Evolutionary conservation across 306 rosid species (phyloP), one percentile per base, ranked within the genome.

Genomic region (Canavalia ensiformis): DNA sequence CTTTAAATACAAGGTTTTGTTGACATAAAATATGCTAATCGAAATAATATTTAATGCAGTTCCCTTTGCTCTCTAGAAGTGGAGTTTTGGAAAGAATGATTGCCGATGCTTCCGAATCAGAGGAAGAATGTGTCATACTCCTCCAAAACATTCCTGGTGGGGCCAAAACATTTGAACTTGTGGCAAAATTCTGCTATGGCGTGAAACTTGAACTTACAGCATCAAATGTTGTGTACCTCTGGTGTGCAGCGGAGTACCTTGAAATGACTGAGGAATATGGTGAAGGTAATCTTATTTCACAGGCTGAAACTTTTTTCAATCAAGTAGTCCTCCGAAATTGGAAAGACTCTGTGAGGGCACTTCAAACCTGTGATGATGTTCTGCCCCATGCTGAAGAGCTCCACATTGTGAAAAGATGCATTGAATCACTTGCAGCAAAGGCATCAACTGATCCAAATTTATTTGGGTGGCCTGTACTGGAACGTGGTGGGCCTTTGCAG

Each of bases 11-110:
- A 31, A 46, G 34, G 6, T 66, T 73, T 78, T 45, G 13, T 46
- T 45, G 66, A 74, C 6, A 59, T 60, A 60, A 34, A 12, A 25
- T 74, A 78, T 55, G 52, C 73, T 74, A 67, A 84, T 42, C 28
- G 7, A 29, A 10, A 73, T 68, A 58, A 46, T 51, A 35, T 52
- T 42, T 25, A 80, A 37, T 91, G 91, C 96, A 95, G 99, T 95
- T 95, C 85, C 99, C 99, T 86, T 90, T 95, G 90, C 98, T 95
- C 62, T 95, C 99, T n/a, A 91, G 93, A 90, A 93, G 99, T 70
- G 98, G 98, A 58, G 90, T 92, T 77, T 83, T 95, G 90, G 98
- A 93, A 80, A 93, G 78, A 84, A 59, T 86, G 90, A 92, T 93
- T 73, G 92, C 99, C 2, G 92, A 90, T 87, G 88, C 90, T 80